Evolutionary conservation across 2,329 filamentous ascomycete species (phyloP), one percentile per base, ranked within the genome.

Genomic region (Nemania sp.): DNA sequence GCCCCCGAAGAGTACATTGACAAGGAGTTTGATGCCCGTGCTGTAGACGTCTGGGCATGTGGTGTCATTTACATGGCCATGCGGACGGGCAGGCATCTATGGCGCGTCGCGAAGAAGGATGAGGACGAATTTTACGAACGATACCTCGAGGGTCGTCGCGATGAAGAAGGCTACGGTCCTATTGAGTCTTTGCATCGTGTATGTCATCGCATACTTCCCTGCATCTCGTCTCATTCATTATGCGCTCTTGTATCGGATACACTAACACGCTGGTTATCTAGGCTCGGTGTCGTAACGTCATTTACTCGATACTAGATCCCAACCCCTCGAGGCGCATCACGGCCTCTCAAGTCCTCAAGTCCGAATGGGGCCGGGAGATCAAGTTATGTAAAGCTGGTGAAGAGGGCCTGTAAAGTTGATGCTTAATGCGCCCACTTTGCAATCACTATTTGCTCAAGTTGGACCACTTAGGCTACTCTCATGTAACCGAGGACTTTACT

Each of bases 51-150:
- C 15, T 99, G 96, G 96, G 96, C 96, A 26, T 97, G 94, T 68
- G 96, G 96, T 78, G 96, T 99, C 59, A 99, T 99, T 68, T 99
- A 99, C 83, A 99, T 99, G 96, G 96, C 96, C 15, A 99, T 99
- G 96, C 88, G 96, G 66, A 98, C 95, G 1, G 96, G 96, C 5
- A 88, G 96, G 61, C 96, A 99, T 80, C 85, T 99, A 8, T 99
- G 96, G 96, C 92, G 94, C 62, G 89, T 98, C n/a, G 96, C 96
- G 6, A 95, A 95, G 81, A 97, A 94, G 81, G 94, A 97, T 63
- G 95, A 98, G 73, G 96, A 99, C 76, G 96, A 98, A 77, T 99
- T 98, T 75, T 99, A 97, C 78, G 92, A 93, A 71, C 91, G 94
- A 49, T 99, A 99, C 78, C 87, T 99, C 5, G 92, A 97, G 77